These are phyloP conservation scores for Tothia fuscella DNA, from an alignment of 2,329 filamentous ascomycete genomes.

Conservation along the genomic window DNA sequence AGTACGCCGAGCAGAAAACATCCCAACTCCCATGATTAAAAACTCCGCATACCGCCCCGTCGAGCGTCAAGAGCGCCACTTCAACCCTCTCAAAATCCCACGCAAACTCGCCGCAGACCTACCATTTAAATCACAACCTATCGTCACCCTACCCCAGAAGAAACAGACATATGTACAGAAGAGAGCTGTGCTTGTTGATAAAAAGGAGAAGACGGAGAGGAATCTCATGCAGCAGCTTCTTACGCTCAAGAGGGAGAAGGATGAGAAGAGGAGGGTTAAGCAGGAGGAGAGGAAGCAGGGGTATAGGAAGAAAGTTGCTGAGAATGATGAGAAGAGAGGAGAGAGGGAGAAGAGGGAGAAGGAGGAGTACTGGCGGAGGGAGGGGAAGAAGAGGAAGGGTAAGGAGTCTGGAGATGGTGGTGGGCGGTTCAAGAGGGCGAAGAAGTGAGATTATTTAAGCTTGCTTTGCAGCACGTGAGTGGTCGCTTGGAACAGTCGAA, in stretches of 20 bases:
- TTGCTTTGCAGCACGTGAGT: too few species aligned
- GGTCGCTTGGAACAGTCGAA: too few species aligned
- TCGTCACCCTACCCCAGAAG: conserved; percentile 66
- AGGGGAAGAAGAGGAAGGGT: conserved; percentile 67
- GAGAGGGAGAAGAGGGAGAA: conserved; percentile 82
- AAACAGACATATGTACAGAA: conserved; percentile 87
- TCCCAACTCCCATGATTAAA: conserved; percentile 66
- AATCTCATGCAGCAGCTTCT: conserved; percentile 87
- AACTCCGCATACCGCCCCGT: conserved; percentile 73
- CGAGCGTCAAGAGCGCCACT: conserved; percentile 37
- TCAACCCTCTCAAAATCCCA: conserved; percentile 58
- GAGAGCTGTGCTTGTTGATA: conserved; percentile 71
- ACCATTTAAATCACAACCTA: conserved; percentile 86
- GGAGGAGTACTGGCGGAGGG: conserved; percentile 83
- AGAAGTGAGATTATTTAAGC: background rate
- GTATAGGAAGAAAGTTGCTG: conserved; percentile 73
- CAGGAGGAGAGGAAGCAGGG: conserved; percentile 77
- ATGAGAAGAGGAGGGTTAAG: conserved; percentile 67
- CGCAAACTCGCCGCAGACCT: conserved; percentile 69
- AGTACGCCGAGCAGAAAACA: conserved; percentile 63
- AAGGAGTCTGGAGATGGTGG: conserved; percentile 39
- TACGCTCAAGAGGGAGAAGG: conserved; percentile 81
- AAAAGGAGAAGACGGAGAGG: conserved; percentile 78
- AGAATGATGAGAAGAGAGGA: conserved; percentile 71
- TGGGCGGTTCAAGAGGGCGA: conserved; percentile 30